Base-by-base conservation (phyloP, 768 basidiomycete genomes). In the Agrocybe chaxingu region DNA sequence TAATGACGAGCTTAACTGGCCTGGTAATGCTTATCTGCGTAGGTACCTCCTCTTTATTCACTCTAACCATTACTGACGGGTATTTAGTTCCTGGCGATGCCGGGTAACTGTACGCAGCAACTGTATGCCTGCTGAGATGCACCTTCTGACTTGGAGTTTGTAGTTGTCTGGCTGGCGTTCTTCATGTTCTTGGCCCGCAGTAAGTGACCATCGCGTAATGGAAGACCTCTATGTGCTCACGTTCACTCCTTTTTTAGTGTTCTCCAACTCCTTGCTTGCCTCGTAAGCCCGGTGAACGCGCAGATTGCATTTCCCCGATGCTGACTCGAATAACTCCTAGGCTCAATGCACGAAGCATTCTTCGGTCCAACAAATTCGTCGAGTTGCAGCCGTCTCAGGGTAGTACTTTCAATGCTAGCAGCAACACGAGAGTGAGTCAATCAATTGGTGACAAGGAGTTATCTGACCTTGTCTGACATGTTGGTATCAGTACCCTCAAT, bases 261-360 rank as follows among this genome's bases (percentile, higher is more conserved):
- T 48, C 16, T 42, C 54, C 3, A 55, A 55, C 35, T 44, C 54
- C 24, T 35, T 55, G 10, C 49, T 55, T 33, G 54, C 49, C 8
- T 55, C 54, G 54, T 55, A 33, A 44, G 42, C 29, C 13, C 19
- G 19, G 7, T 45, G 31, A 18, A 11, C 43, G 9, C 7, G 7
- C 18, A 2, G 32, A 18, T 31, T 3, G 5, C 24, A 24, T 24
- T 24, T 24, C 5, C 3, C 2, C 24, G 24, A 1, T n/a, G 24
- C 18, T 10, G 3, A 13, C 4, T 29, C 9, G 13, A 45, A 16
- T 18, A 24, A 12, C 5, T 10, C 6, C 19, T 34, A 55, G 54
- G 9, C 46, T 55, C 0, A 55, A 55, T 47, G 54, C 44, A 8
- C 50, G 54, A 11, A 30, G 35, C 4, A 48, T 32, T 31, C 46